A percentile compares a stretch with the other conserved stretches of the same genome.
Evolutionary conservation across 2,329 filamentous ascomycete species (phyloP).

Genomic region (Fusarium sp.): DNA sequence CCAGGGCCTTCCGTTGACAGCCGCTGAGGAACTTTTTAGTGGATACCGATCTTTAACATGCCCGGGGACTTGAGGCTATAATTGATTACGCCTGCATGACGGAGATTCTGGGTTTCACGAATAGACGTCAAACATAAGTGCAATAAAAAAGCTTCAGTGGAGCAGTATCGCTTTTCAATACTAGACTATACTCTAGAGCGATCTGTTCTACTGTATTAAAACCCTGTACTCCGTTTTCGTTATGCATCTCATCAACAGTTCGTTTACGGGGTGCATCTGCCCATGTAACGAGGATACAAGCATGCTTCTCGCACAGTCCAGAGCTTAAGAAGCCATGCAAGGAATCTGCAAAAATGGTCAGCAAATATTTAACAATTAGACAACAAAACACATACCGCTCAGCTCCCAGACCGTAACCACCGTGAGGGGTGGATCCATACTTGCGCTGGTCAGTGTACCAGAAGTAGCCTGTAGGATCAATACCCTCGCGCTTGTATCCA

Average conservation of each 20-base stretch:
- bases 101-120: slow-evolving; percentile 21
- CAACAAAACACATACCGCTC: slow-evolving; percentile 65
- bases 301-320: slow-evolving; percentile 74
- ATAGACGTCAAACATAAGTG: neutral
- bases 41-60: neutral
- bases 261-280: slow-evolving; percentile 77
- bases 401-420: slow-evolving; percentile 91
- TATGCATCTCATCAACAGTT: slow-evolving; percentile 18
- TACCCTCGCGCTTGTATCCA: slow-evolving; percentile 87
- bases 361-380: neutral
- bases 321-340: slow-evolving; percentile 73
- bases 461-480: slow-evolving; percentile 88
- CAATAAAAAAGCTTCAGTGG: slow-evolving; percentile 12
- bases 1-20: slow-evolving; percentile 39
- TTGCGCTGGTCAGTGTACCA: slow-evolving; percentile 99
- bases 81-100: slow-evolving; percentile 12
- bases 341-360: slow-evolving; percentile 50
- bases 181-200: slow-evolving; percentile 23
- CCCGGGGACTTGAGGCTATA: slow-evolving; percentile 1
- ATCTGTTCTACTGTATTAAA: slow-evolving; percentile 26
- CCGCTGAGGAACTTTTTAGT: slow-evolving; percentile 29
- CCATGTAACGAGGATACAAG: slow-evolving; percentile 84
- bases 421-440: slow-evolving; percentile 90
- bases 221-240: slow-evolving; percentile 30
- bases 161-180: slow-evolving; percentile 29